Evolutionary conservation across 768 basidiomycete species (phyloP).

Genomic region (Kwoniella newhampshirensis): DNA sequence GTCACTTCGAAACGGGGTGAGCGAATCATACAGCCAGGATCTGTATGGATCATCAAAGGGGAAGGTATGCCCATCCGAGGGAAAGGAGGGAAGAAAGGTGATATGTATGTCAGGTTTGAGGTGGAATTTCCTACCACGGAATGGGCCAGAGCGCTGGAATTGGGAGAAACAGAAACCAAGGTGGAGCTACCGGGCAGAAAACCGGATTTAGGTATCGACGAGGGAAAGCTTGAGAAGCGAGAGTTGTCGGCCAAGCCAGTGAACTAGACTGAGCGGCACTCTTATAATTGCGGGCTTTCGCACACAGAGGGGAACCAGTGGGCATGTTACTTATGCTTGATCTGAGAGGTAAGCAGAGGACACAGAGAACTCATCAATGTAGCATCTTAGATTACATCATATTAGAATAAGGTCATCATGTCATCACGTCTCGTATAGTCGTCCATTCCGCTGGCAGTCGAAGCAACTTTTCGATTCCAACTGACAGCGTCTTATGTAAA

Average conservation of each 20-base stretch:
- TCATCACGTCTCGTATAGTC: no score
- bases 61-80: constrained; percentile 78
- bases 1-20: constrained; percentile 63
- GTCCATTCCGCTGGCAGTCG: no score
- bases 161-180: constrained; percentile 55
- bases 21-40: constrained; percentile 67
- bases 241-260: constrained; percentile 12
- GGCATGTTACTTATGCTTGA: no score
- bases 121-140: constrained; percentile 82
- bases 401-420: no score
- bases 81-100: constrained; percentile 65
- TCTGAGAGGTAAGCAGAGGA: no score
- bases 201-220: constrained; percentile 8
- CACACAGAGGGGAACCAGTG: no score
- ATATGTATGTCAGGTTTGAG: constrained; percentile 76
- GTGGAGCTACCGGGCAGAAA: constrained; percentile 17
- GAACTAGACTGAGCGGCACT: constrained; percentile 4
- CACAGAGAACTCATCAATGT: no score
- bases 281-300: no score
- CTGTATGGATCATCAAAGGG: constrained; percentile 70
- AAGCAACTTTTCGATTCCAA: no score
- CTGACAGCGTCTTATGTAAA: no score
- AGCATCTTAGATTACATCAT: no score
- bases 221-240: constrained; percentile 2
- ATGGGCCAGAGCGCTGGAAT: constrained; percentile 71